phyloP scores from a whole-genome alignment of 768 basidiomycete genomes.

The Pholiota molesta region DNA sequence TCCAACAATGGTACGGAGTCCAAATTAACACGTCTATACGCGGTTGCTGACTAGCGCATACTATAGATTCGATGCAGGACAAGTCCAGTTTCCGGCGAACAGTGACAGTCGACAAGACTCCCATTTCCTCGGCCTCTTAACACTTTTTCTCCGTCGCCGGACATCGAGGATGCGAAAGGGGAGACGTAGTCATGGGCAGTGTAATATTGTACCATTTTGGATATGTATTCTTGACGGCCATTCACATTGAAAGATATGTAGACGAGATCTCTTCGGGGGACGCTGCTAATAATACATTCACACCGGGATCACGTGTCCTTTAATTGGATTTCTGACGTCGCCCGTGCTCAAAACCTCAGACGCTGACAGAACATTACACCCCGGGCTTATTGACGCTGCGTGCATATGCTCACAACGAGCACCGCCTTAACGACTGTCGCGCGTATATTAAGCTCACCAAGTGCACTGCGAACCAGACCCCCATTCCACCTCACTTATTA shows the following conservation, averaged over 20 bases:
- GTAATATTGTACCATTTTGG: slow-evolving; percentile 5
- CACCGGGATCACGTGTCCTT: slow-evolving; percentile 6
- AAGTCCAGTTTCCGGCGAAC: slow-evolving; percentile 83
- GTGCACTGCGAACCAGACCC: not conserved
- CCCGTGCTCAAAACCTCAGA: not conserved
- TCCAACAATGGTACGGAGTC: slow-evolving; percentile 76
- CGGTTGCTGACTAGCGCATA: slow-evolving; percentile 11
- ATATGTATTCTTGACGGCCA: not conserved
- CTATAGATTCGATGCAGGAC: slow-evolving; percentile 84
- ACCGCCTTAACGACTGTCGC: slow-evolving; percentile 17
- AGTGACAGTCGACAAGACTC: slow-evolving; percentile 26
- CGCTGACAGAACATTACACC: slow-evolving; percentile 1
- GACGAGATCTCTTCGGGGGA: not conserved
- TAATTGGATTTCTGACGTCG: slow-evolving; percentile 6
- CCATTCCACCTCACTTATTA: not conserved
- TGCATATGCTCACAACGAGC: slow-evolving; percentile 21
- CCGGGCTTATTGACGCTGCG: slow-evolving; percentile 3
- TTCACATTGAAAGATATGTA: slow-evolving; percentile 13
- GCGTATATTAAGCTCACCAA: slow-evolving; percentile 18
- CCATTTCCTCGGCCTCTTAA: slow-evolving; percentile 21
- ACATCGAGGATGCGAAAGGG: not conserved
- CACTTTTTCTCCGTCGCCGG: not conserved
- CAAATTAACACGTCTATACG: not conserved
- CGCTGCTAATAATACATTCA: slow-evolving; percentile 6
- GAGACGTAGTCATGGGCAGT: not conserved